phyloP scores from a whole-genome alignment of 2,329 filamentous ascomycete genomes.

The Madurella fahalii region DNA sequence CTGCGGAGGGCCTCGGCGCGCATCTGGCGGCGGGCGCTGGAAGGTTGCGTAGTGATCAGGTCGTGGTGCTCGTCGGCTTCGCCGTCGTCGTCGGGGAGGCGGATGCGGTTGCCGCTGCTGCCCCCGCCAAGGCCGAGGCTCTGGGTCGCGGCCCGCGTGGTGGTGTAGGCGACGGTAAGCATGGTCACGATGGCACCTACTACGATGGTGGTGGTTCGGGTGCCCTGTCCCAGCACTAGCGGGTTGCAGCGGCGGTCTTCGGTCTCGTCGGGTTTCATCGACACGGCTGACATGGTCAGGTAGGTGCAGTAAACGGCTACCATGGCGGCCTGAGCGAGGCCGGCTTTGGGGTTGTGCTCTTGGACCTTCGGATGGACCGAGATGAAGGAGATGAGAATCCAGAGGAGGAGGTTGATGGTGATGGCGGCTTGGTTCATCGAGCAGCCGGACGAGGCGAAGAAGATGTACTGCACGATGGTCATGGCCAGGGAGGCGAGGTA shows the following conservation, averaged over 20 bases:
- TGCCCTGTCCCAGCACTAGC: constrained; percentile 77
- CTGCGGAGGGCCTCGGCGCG: constrained; percentile 84
- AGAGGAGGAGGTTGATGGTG: constrained; percentile 83
- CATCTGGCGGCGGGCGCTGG: constrained; percentile 74
- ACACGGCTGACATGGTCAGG: constrained; percentile 94
- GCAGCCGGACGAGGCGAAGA: constrained; percentile 79
- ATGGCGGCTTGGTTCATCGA: constrained; percentile 97
- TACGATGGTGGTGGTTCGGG: constrained; percentile 83
- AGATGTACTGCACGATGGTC: constrained; percentile 96
- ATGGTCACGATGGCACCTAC: constrained; percentile 94
- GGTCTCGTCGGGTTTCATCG: constrained; percentile 94
- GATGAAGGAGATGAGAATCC: constrained; percentile 73
- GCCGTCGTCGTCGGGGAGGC: constrained; percentile 55
- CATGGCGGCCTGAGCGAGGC: constrained; percentile 95
- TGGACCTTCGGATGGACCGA: constrained; percentile 90
- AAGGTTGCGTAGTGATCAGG: constrained; percentile 80
- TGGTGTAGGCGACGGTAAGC: constrained; percentile 95
- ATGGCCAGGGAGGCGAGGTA: constrained; percentile 86
- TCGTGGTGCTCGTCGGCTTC: constrained; percentile 50
- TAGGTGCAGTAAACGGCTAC: constrained; percentile 98
- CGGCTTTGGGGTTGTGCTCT: constrained; percentile 87
- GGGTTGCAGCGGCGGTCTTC: constrained; percentile 93
- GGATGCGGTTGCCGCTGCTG: constrained; percentile 53
- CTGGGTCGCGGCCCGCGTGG: constrained; percentile 91
- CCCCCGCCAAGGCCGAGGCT: constrained; percentile 71